Evolutionary conservation across 1,284 basidiomycete species (phyloP).

Genomic region (Ceratobasidium sp.): DNA sequence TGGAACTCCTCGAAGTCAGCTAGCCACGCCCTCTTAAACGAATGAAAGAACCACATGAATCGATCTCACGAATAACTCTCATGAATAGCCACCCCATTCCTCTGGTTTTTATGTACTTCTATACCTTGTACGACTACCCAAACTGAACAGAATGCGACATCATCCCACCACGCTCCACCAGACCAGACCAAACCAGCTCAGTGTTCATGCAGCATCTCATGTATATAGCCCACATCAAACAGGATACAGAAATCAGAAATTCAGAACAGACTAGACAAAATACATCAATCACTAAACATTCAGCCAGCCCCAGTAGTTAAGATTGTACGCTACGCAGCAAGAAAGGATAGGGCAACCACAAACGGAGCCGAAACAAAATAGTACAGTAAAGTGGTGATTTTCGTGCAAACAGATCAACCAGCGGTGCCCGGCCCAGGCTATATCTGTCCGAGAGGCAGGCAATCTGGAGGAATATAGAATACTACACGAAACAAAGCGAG

Average conservation of each 20-base stretch:
- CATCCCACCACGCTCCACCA: background rate
- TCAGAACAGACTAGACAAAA: constrained; percentile 11
- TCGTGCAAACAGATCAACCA: constrained; percentile 22
- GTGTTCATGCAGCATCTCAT: constrained; percentile 1
- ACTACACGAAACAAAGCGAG: constrained; percentile 30
- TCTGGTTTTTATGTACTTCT: constrained; percentile 23
- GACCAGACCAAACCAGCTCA: background rate
- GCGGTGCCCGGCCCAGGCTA: background rate
- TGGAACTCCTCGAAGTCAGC: constrained; percentile 36
- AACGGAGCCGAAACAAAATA: background rate
- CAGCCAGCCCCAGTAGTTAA: background rate
- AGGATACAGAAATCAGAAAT: constrained; percentile 20
- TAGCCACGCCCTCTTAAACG: background rate
- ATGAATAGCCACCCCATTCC: constrained; percentile 1
- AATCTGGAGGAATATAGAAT: constrained; percentile 14
- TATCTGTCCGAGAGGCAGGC: constrained; percentile 32
- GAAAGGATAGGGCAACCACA: background rate
- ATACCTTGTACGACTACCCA: constrained; percentile 21
- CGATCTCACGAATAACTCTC: constrained; percentile 24
- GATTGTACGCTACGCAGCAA: constrained; percentile 15
- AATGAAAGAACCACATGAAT: constrained; percentile 5
- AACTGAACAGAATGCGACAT: constrained; percentile 1
- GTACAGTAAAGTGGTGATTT: constrained; percentile 12
- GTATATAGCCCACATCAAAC: constrained; percentile 11
- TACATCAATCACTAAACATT: constrained; percentile 30